Evolutionary conservation across 129 eudicot species (phyloP), one percentile per base, ranked within the genome.

Genomic region (Heracleum sosnowskyi): DNA sequence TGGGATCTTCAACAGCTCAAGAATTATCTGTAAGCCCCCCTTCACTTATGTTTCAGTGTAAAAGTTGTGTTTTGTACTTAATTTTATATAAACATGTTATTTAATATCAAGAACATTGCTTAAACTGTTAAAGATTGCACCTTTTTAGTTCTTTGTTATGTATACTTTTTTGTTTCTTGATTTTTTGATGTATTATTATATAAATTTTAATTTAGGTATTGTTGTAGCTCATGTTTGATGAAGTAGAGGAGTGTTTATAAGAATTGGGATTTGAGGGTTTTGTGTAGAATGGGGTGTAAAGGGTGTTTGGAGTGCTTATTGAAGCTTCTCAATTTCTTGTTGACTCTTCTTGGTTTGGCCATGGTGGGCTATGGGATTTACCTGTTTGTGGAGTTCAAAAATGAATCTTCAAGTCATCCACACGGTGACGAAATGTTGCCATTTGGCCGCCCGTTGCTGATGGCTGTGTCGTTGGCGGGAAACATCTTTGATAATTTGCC

Each of bases 351-450:
- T 39, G 98, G 98, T 71, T 79, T 95, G 35, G 91, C 91, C 3
- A 95, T 91, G 91, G 82, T 91, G 77, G 98, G 98, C 13, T 90
- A 90, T 74, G 98, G 97, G 31, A 82, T 95, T 57, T 95, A 91
- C 87, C 89, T 95, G 75, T 95, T 90, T 85, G 92, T 91, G 34
- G 90, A 87, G 88, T 95, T 85, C 76, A 83, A 79, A 72, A 86
- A 86, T 40, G 81, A 84, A 33, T 64, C 80, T 35, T 79, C 81
- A 53, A 79, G 33, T 57, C 83, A 79, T 81, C 41, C 75, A 11
- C 79, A 86, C 16, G 47, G 85, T 69, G 87, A 76, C 31, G 88
- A 87, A 15, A 40, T 87, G 73, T 77, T 90, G 81, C 85, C 81
- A 82, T 90, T 95, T 34, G 97, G 98, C 72, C 97, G 97, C 28